A percentile compares a stretch with the other conserved stretches of the same genome.
Evolutionary conservation across 2,329 filamentous ascomycete species (phyloP).

Genomic region (Xylaria sp.): DNA sequence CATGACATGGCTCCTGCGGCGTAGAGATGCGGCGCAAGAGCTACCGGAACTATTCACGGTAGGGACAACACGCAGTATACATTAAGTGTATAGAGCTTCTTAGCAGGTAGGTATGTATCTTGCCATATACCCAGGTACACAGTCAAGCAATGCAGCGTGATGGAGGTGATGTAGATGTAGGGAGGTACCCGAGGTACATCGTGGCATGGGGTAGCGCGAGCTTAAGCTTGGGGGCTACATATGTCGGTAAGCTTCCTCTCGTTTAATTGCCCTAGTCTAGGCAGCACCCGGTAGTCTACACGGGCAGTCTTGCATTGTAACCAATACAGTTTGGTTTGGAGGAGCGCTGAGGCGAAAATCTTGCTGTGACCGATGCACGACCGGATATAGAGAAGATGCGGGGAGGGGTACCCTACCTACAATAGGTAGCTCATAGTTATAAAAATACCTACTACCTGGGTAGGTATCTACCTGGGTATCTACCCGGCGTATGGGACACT

Average conservation of each 20-base stretch:
- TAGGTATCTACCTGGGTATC: too few species aligned
- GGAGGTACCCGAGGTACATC: not conserved
- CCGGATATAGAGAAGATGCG: not conserved
- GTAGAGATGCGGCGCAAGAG: conserved; percentile 29
- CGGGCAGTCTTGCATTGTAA: not conserved
- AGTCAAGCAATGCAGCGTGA: too few species aligned
- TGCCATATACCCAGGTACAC: too few species aligned
- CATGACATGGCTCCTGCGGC: conserved; percentile 9
- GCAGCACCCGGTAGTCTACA: too few species aligned
- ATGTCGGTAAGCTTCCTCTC: not conserved
- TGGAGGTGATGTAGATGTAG: too few species aligned
- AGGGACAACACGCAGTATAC: not conserved
- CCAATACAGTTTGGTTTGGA: not conserved
- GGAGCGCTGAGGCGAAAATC: not conserved
- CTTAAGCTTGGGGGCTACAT: too few species aligned
- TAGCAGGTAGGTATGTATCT: too few species aligned
- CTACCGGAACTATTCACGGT: not conserved
- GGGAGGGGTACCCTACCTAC: not conserved
- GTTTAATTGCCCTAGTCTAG: not conserved
- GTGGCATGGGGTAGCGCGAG: too few species aligned
- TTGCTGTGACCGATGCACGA: not conserved
- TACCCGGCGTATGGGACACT: too few species aligned
- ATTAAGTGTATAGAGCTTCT: too few species aligned
- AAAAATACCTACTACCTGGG: too few species aligned
- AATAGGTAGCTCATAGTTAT: too few species aligned